Conservation (phyloP, 164 flowering plant genomes). For the Vitis amurensis region DNA sequence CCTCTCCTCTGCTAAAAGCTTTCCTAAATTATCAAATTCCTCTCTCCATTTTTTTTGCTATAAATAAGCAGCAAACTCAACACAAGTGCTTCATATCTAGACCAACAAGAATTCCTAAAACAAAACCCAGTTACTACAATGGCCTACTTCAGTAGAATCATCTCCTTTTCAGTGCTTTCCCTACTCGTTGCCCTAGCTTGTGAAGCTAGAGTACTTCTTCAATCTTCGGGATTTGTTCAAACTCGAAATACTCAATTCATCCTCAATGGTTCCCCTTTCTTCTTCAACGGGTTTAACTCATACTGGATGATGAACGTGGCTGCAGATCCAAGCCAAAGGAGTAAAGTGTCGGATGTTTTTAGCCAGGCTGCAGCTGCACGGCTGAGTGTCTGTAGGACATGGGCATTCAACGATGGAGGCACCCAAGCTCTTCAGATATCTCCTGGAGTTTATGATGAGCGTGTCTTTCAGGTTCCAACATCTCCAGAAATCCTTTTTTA, state of each 20-base stretch:
- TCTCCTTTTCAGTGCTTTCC: slow-evolving; percentile 1
- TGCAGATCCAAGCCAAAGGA: slow-evolving; percentile 17
- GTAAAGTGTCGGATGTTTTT: slow-evolving; percentile 29
- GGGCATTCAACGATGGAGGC: slow-evolving; percentile 59
- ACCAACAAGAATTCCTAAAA: no score
- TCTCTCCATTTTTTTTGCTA: no score
- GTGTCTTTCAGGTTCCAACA: slow-evolving; percentile 34
- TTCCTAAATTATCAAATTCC: no score
- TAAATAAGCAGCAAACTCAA: no score
- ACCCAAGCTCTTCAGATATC: slow-evolving; percentile 41
- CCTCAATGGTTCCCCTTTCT: slow-evolving; percentile 26
- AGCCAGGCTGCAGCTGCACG: neutral
- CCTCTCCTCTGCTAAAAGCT: no score
- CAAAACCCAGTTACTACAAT: no score
- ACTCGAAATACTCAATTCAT: slow-evolving; percentile 23
- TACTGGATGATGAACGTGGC: slow-evolving; percentile 60
- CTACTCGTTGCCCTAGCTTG: slow-evolving; percentile 31
- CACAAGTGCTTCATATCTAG: no score
- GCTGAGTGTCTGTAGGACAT: neutral
- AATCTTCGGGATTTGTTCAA: slow-evolving; percentile 16
- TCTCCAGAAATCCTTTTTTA: no score
- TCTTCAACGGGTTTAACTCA: slow-evolving; percentile 51
- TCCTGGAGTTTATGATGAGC: slow-evolving; percentile 42
- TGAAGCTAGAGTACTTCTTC: slow-evolving; percentile 1
- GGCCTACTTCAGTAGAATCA: no score